Base-by-base conservation (phyloP, 2,329 filamentous ascomycete species). In the Colletotrichum liriopes region DNA sequence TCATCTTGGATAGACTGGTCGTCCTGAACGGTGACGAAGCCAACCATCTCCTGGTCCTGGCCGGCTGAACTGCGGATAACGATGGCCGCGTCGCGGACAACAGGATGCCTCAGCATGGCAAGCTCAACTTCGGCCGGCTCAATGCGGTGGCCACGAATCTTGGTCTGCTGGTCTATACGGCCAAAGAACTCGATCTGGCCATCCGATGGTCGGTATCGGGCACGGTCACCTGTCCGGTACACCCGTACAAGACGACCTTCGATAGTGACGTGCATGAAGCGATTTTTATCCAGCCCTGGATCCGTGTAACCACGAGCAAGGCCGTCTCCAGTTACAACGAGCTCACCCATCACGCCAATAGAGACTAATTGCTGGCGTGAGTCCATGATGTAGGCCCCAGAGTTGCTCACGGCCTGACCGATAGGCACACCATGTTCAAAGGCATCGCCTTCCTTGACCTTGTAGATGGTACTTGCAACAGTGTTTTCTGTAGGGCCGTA, bases 131-230 rank as follows among this genome's bases (percentile, higher is more conserved):
- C 79, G 0, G 64, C 75, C 4, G 76, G 62, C 67, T 81, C 79
- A 23, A 81, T 66, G 2, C 79, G 77, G 8, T 80, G 74, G 16
- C 79, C 78, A 29, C 78, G 75, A 29, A 81, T 73, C 67, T 81
- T 81, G 60, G 79, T 71, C 29, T 80, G 78, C 5, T 60, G 51
- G 26, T 81, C 79, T 2, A 77, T 75, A 16, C 79, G 77, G 1
- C 77, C 77, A 1, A 80, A 69, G 60, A 78, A 79, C 51, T 79
- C 78, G 2, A 81, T 43, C 2, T 73, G 52, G 1, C 76, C 75
- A 58, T 79, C 77, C 0, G n/a, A 32, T 0, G 73, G 74, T 0
- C 77, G 64, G 43, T 71, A 76, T 1, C 79, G 76, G 12, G 73
- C 77, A 35, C 66, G 65, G 35, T 81, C 79, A 1, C 79, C 79